Evolutionary conservation across 2,329 filamentous ascomycete species (phyloP), one percentile per base, ranked within the genome.

Genomic region (Fusarium setosum): DNA sequence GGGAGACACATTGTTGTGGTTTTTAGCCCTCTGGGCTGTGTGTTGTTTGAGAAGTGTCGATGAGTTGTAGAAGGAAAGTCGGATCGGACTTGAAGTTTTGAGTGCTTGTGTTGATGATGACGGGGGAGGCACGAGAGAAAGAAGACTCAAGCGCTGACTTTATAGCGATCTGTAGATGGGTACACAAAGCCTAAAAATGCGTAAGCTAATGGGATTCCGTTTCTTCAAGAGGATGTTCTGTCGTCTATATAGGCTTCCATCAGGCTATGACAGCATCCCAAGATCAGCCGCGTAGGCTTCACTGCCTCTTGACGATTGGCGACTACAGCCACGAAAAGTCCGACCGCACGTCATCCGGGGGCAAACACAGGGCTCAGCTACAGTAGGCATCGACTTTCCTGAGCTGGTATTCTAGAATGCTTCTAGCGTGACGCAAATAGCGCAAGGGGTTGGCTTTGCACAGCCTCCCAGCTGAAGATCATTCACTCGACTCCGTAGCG

Each of bases 1-100:
- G 47, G 47, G 23, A 50, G 47, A 54, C 51, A 54, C 51, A 54
- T 54, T 15, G 51, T 54, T 6, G 26, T 50, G 17, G 31, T 24
- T 48, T 35, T 26, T 20, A 18, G n/a, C 21, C 47, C 23, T 26
- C 13, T 54, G 10, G 18, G 40, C 15, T 37, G 37, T 29, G 26
- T 18, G 17, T 54, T 37, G 23, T 12, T 35, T 29, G 29, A 18
- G 21, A 12, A 15, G 47, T 50, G 47, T 24, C 7, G 21, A n/a
- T 50, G 4, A 20, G 21, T 48, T 31, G 20, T 24, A 24, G 29
- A 35, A 13, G 15, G 13, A 12, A 37, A 29, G 34, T 38, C 2
- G 35, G 10, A 10, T 35, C 6, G 15, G 32, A n/a, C 15, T 35
- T 35, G n/a, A 4, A 4, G 35, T 18, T 12, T 20, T 18, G n/a